Base-by-base conservation (phyloP, 1,284 basidiomycete species). In the Rhodotorula glutinis region DNA sequence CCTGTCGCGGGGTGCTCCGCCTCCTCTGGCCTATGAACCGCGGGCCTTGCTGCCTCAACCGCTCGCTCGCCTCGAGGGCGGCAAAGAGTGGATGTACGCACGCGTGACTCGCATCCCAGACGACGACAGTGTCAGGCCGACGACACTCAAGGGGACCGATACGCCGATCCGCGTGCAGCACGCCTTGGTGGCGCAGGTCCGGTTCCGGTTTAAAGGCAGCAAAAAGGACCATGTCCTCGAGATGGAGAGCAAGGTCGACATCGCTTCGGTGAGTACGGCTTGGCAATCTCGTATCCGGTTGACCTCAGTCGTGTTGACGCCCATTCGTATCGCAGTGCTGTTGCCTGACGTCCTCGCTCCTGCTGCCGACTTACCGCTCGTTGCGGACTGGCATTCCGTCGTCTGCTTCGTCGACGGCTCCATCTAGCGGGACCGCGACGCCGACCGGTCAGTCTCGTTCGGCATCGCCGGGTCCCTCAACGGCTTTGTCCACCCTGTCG, bases 131-230 rank as follows among this genome's bases (percentile, higher is more conserved):
- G 64, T 73, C 1, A 49, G 71, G 4, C 69, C 71, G 0, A 64
- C 56, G n/a, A 73, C 71, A 27, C 57, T 71, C 16, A 53, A 63
- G 10, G 66, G 64, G 2, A 71, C 69, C 16, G 51, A 57, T 3
- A 68, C 71, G 44, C 61, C 62, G 3, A 65, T 73, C 21, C 54
- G 63, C 4, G 69, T 71, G 25, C 44, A 65, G 44, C 71, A 73
- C 40, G 21, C 30, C 27, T 33, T 73, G 8, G 62, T 67, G 13
- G 40, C 59, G 13, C 61, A 68, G 54, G 46, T 73, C n/a, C n/a
- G 46, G 44, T 71, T 66, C 33, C 53, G 66, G 17, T 53, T 59
- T 30, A 62, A 55, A 43, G 62, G 69, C 2, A 54, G 44, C 7
- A 65, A 65, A n/a, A 63, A 64, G 25, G 65, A 67, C 14, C 55